Percentiles rank a stretch among this genome's conserved stretches.
Conservation (phyloP, 2,329 filamentous ascomycete species). For the Botrytis hyacinthi region DNA sequence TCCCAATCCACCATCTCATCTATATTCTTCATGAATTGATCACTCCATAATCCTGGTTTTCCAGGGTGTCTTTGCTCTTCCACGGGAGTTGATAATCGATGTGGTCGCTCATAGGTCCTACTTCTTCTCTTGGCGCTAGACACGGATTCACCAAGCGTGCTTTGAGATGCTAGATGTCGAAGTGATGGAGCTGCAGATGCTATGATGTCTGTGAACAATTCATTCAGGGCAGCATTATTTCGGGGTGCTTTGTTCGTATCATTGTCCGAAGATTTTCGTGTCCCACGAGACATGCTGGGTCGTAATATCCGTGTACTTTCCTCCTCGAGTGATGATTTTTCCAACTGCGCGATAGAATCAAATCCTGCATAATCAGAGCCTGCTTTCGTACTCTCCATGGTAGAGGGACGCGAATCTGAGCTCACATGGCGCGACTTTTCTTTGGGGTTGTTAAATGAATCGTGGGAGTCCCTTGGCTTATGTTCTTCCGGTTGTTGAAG, state of each 20-base stretch:
- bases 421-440: neutral
- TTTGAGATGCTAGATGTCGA: slow-evolving; percentile 27
- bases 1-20: neutral
- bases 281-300: neutral
- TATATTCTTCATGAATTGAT: neutral
- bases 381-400: neutral
- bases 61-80: slow-evolving; percentile 27
- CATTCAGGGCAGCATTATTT: slow-evolving; percentile 15
- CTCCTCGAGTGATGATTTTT: neutral
- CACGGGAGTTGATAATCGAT: slow-evolving; percentile 20
- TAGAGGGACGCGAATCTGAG: neutral
- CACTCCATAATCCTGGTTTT: slow-evolving; percentile 17
- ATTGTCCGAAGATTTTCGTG: neutral
- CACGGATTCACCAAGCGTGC: neutral
- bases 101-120: neutral
- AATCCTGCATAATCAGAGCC: neutral
- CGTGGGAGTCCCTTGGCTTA: neutral
- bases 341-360: neutral
- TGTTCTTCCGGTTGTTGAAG: neutral
- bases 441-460: neutral
- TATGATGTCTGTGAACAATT: slow-evolving; percentile 24
- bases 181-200: slow-evolving; percentile 25
- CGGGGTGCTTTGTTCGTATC: neutral
- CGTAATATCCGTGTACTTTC: neutral
- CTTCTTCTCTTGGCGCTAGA: neutral